Conservation (phyloP, 148 eudicot species). For the Arctostaphylos glauca region DNA sequence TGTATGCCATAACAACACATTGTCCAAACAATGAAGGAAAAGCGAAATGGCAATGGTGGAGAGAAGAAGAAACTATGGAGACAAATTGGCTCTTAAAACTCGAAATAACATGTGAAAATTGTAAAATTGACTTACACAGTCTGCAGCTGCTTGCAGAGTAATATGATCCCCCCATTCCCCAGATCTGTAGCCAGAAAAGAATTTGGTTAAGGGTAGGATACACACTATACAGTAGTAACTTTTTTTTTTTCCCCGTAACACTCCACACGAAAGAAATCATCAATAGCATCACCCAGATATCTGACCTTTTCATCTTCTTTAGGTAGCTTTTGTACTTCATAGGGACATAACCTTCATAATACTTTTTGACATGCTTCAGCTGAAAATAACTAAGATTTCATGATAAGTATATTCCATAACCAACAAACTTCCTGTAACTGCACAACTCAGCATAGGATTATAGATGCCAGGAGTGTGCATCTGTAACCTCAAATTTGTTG, state of each 20-base stretch:
- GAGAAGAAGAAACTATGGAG: background rate
- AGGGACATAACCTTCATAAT: conserved; percentile 73
- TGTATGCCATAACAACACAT: background rate
- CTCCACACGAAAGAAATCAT: no score
- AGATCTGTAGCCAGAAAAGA: conserved; percentile 29
- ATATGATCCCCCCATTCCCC: conserved; percentile 92
- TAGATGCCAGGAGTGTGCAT: background rate
- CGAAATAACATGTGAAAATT: background rate
- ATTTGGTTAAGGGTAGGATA: conserved; percentile 6
- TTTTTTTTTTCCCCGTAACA: no score
- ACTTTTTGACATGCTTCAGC: conserved; percentile 59
- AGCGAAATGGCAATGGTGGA: background rate
- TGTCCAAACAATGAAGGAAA: background rate
- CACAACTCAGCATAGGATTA: background rate
- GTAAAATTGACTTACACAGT: conserved; percentile 45
- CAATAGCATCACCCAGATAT: conserved; percentile 5
- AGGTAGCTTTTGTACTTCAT: conserved; percentile 69
- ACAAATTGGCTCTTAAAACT: background rate
- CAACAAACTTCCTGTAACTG: background rate
- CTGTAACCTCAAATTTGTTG: background rate
- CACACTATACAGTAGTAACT: no score
- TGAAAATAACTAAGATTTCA: conserved; percentile 29
- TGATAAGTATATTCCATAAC: conserved; percentile 1
- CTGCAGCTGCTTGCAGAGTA: conserved; percentile 86
- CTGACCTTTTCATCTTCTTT: conserved; percentile 71